A percentile compares a stretch with the other conserved stretches of the same genome.
phyloP scores from a whole-genome alignment of 2,329 filamentous ascomycete genomes.

The Thielaviopsis ethacetica region DNA sequence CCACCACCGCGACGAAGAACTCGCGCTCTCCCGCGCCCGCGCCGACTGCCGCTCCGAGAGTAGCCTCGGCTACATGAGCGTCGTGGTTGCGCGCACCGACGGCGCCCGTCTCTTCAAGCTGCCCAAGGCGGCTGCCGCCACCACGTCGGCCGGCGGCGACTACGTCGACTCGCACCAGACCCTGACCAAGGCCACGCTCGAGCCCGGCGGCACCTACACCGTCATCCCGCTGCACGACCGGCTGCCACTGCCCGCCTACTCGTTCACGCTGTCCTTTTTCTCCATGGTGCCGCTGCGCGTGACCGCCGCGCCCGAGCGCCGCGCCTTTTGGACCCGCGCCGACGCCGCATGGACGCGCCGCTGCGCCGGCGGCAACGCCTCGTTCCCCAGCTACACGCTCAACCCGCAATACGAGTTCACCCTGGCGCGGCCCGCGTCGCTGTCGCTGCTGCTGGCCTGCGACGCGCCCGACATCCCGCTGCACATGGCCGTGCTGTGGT shows the following conservation, averaged over 20 bases:
- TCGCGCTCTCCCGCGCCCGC: constrained; percentile 26
- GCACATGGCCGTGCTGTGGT: constrained; percentile 74
- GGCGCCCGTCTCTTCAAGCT: constrained; percentile 60
- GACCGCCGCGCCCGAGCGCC: constrained; percentile 41
- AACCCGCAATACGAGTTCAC: constrained; percentile 75
- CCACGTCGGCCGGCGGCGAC: constrained; percentile 56
- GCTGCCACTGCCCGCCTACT: constrained; percentile 54
- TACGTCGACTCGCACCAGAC: constrained; percentile 92
- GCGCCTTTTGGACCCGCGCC: constrained; percentile 41
- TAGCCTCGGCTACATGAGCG: constrained; percentile 66
- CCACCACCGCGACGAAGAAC: constrained; percentile 61
- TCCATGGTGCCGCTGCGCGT: constrained; percentile 48
- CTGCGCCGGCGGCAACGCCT: constrained; percentile 72
- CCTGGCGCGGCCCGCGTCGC: constrained; percentile 37
- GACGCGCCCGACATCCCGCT: constrained; percentile 51
- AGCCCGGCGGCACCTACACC: constrained; percentile 31
- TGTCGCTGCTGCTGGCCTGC: constrained; percentile 62
- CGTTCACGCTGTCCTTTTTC: constrained; percentile 78
- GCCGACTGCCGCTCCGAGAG: constrained; percentile 13
- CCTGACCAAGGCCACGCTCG: constrained; percentile 47
- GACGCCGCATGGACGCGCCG: constrained; percentile 57
- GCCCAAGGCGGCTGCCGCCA: constrained; percentile 26
- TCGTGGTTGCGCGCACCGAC: constrained; percentile 55
- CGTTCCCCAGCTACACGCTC: constrained; percentile 56
- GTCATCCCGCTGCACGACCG: constrained; percentile 65